Evolutionary conservation across 371 early-diverging fungal species (phyloP), one percentile per base, ranked within the genome.

Genomic region (Lichtheimia hyalospora): DNA sequence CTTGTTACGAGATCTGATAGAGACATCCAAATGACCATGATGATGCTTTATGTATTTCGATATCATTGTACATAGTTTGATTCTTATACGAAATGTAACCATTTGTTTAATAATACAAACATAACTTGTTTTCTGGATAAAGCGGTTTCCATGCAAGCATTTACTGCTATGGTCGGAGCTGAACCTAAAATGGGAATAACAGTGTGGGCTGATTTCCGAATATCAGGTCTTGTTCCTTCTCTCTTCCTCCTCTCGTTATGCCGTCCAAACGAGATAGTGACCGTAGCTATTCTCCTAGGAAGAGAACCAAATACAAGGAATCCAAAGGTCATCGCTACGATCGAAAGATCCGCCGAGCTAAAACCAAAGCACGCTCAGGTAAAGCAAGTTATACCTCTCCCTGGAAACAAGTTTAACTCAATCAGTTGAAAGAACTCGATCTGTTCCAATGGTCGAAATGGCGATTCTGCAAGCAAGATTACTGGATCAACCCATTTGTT

Each of bases 391-490:
- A 34, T 34, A 34, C 10, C 8, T 34, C 10, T 34, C 34, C n/a
- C 34, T 34, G 34, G 10, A 34, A 34, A 34, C 34, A 34, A 34
- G 2, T 34, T 34, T 34, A 34, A 34, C 34, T 34, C 34, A 5
- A 39, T 12, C 42, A 21, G 49, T 25, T 16, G 16, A 21, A 55
- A 58, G 85, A 85, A 57, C 64, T 85, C 14, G 85, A 83, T 53
- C 69, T 82, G 58, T 85, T 83, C 60, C 74, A 73, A 20, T 85
- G 85, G 85, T 66, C 72, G 50, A 80, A 81, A 57, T 81, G 79
- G 71, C 69, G 74, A 18, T 85, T 80, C 55, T 61, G 71, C 15
- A 41, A 73, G 23, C 67, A 77, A 23, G 82, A 83, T 56, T 85
- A 79, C 52, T 77, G 76, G 58, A 82, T 85, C 40, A 71, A 75